Evolutionary conservation across 495 filamentous ascomycete species (phyloP).

Genomic region (Annulohypoxylon moriforme): DNA sequence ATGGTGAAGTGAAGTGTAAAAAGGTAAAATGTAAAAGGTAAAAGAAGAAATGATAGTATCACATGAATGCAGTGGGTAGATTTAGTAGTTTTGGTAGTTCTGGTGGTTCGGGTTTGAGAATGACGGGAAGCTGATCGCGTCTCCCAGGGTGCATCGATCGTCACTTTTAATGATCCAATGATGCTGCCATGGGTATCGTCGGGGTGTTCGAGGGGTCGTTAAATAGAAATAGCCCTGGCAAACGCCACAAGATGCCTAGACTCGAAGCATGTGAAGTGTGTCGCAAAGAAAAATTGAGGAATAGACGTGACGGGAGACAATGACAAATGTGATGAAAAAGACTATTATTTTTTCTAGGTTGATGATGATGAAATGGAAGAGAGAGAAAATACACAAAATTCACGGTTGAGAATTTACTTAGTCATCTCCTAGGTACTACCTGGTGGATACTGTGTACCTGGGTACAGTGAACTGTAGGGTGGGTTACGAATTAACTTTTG

Average conservation of each 20-base stretch:
- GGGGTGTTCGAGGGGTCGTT: neutral
- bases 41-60: constrained; percentile 13
- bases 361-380: constrained; percentile 34
- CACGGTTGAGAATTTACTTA: constrained; percentile 2
- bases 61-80: constrained; percentile 5
- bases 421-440: neutral
- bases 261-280: constrained; percentile 2
- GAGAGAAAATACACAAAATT: constrained; percentile 9
- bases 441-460: neutral
- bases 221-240: neutral
- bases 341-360: constrained; percentile 27
- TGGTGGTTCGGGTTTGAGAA: neutral
- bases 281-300: constrained; percentile 1
- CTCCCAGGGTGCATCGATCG: constrained; percentile 23
- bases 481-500: neutral
- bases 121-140: constrained; percentile 13
- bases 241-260: constrained; percentile 5
- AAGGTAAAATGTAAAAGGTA: neutral
- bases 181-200: constrained; percentile 24
- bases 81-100: neutral
- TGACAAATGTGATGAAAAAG: constrained; percentile 6
- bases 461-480: neutral
- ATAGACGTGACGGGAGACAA: neutral
- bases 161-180: constrained; percentile 24
- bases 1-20: too few relatives aligned